Conservation (phyloP, 1,284 basidiomycete genomes). For the Agroathelia rolfsii region DNA sequence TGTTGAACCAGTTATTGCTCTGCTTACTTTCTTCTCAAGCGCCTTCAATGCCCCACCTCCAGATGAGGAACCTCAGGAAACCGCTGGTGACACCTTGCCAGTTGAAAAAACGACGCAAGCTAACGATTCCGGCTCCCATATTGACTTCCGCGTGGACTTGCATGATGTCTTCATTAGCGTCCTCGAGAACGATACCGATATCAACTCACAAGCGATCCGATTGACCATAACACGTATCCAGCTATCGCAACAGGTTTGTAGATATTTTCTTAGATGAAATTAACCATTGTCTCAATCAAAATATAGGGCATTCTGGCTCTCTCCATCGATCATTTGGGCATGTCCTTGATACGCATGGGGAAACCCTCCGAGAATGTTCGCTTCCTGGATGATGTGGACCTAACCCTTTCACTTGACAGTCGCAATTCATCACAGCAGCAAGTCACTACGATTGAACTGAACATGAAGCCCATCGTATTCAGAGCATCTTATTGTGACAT, state of each 20-base stretch:
- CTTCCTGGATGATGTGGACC: slow-evolving; percentile 89
- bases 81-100: slow-evolving; percentile 10
- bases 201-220: slow-evolving; percentile 82
- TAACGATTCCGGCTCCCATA: slow-evolving; percentile 16
- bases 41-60: slow-evolving; percentile 31
- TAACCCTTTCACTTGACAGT: slow-evolving; percentile 83
- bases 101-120: slow-evolving; percentile 11
- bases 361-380: slow-evolving; percentile 75
- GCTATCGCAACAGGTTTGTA: slow-evolving; percentile 83
- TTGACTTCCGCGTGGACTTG: slow-evolving; percentile 79
- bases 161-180: slow-evolving; percentile 89
- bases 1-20: slow-evolving; percentile 83
- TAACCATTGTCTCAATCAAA: not conserved
- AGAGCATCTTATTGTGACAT: slow-evolving; percentile 92
- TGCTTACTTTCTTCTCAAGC: slow-evolving; percentile 79
- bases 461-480: slow-evolving; percentile 79
- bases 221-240: slow-evolving; percentile 79
- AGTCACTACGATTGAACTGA: slow-evolving; percentile 78
- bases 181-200: slow-evolving; percentile 76
- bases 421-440: slow-evolving; percentile 66
- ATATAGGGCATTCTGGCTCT: slow-evolving; percentile 73
- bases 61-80: slow-evolving; percentile 4
- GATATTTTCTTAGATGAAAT: not conserved
- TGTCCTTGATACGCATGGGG: slow-evolving; percentile 92
- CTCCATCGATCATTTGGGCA: slow-evolving; percentile 77